Base-by-base conservation (phyloP, 345 rosid species). In the Euphorbia lathyris region DNA sequence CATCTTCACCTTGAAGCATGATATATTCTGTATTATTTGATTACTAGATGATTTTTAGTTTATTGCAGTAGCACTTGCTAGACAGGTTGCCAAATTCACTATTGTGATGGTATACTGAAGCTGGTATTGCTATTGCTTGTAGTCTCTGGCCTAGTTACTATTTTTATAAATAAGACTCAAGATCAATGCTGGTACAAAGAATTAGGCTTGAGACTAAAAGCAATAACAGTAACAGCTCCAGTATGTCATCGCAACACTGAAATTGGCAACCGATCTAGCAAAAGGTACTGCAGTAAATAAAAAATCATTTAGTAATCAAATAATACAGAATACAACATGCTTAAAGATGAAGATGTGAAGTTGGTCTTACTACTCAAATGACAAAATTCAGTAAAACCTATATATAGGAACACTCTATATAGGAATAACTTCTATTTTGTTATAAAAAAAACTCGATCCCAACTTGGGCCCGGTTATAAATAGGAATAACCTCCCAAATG, bases 71-170 rank as follows among this genome's bases (percentile, higher is more conserved):
- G 99, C 96, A 92, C 76, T 80, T 96, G 83, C 89, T 98, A 69
- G 99, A 96, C 79, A 98, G 99, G 74, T 78, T 82, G 70, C 99
- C 98, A 60, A 83, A 92, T 78, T 96, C 99, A 48, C 91, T 96
- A 63, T 85, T 96, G 53, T 89, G 90, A 23, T 98, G 99, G 51
- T 98, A 96, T 67, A 87, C 90, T 48, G 97, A 88, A 72, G 96
- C 91, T 66, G 99, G 92, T 75, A 96, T 98, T 79, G 97, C 99
- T 43, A 92, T 96, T 78, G 94, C 88, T 51, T 96, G 92, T 84
- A 90, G 97, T 82, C 99, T 97, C 70, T 90, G 96, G 83, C 97
- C 91, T 65, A 87, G 90, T 70, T 86, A n/a, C n/a, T 43, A 67
- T 40, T 16, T 43, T 69, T 43, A 67, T 67, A 76, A 73, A 75